A percentile compares a stretch with the other conserved stretches of the same genome.
phyloP scores from a whole-genome alignment of 2,329 filamentous ascomycete species.

The Paecilomyces sp. region DNA sequence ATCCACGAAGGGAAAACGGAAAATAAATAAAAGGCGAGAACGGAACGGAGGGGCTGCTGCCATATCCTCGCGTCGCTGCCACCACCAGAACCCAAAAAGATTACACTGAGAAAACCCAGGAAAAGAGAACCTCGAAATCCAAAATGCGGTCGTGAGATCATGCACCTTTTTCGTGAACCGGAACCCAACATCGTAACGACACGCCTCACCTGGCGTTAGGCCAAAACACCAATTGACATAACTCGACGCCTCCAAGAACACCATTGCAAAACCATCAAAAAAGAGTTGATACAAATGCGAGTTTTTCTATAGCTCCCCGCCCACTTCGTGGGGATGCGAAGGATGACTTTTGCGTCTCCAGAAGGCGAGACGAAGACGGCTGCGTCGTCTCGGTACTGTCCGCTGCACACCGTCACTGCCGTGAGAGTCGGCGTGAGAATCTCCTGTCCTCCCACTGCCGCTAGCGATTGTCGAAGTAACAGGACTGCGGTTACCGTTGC shows the following conservation, averaged over 20 bases:
- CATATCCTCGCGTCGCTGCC: background rate
- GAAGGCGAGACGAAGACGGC: slow-evolving; percentile 34
- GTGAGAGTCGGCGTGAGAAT: slow-evolving; percentile 5
- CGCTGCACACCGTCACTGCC: slow-evolving; percentile 12
- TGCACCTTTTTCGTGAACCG: slow-evolving; percentile 19
- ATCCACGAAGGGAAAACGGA: background rate
- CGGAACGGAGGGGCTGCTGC: background rate
- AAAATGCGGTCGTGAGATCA: slow-evolving; percentile 19
- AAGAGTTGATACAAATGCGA: slow-evolving; percentile 4
- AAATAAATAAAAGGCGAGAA: slow-evolving; percentile 3
- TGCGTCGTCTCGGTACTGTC: slow-evolving; percentile 28
- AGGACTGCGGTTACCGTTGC: slow-evolving; percentile 19
- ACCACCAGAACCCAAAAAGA: slow-evolving; percentile 3
- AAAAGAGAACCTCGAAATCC: slow-evolving; percentile 9
- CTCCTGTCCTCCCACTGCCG: slow-evolving; percentile 13
- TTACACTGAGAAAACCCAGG: slow-evolving; percentile 2
- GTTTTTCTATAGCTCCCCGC: slow-evolving; percentile 21
- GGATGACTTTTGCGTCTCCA: slow-evolving; percentile 29
- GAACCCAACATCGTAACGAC: slow-evolving; percentile 5
- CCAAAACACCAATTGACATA: slow-evolving; percentile 4
- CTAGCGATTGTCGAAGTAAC: slow-evolving; percentile 17
- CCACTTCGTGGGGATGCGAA: slow-evolving; percentile 22
- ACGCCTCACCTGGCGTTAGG: background rate
- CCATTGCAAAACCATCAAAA: slow-evolving; percentile 12
- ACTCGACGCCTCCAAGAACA: slow-evolving; percentile 9